Conservation (phyloP, 2,329 filamentous ascomycete species). For the Aspergillus niger region DNA sequence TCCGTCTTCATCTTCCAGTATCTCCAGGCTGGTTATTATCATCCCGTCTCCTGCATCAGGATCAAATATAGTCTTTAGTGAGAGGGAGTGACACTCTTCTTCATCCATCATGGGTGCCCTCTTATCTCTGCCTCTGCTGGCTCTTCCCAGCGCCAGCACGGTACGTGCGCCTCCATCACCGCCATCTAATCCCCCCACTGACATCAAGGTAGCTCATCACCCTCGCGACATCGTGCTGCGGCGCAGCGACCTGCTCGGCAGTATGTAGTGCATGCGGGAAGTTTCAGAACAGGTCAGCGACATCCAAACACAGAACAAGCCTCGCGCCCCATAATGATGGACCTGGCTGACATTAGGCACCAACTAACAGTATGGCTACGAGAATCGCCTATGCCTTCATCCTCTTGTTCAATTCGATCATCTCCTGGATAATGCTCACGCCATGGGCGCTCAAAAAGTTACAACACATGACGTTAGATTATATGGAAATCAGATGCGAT, state of each 20-base stretch:
- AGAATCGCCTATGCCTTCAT: slow-evolving; percentile 95
- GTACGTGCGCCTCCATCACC: slow-evolving; percentile 57
- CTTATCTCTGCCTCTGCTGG: slow-evolving; percentile 85
- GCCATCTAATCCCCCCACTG: slow-evolving; percentile 19
- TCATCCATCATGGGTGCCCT: slow-evolving; percentile 77
- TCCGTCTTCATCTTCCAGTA: slow-evolving; percentile 13
- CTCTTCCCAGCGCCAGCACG: slow-evolving; percentile 80
- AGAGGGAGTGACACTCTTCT: neutral
- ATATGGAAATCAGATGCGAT: slow-evolving; percentile 91
- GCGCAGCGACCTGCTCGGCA: slow-evolving; percentile 93
- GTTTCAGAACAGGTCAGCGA: slow-evolving; percentile 81
- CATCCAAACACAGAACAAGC: neutral
- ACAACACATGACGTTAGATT: slow-evolving; percentile 87
- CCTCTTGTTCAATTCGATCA: slow-evolving; percentile 91
- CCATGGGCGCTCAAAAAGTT: slow-evolving; percentile 97
- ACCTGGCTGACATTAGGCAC: slow-evolving; percentile 25
- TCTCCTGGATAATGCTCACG: slow-evolving; percentile 99
- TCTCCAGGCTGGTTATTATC: neutral
- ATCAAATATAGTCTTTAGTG: neutral
- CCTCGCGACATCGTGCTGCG: slow-evolving; percentile 87
- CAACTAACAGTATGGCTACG: slow-evolving; percentile 74
- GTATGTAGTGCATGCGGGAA: slow-evolving; percentile 95
- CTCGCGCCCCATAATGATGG: slow-evolving; percentile 4
- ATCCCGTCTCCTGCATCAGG: neutral
- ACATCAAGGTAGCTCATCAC: slow-evolving; percentile 63